phyloP scores from a whole-genome alignment of 1,284 basidiomycete genomes.

The Puccinia brachypodii region DNA sequence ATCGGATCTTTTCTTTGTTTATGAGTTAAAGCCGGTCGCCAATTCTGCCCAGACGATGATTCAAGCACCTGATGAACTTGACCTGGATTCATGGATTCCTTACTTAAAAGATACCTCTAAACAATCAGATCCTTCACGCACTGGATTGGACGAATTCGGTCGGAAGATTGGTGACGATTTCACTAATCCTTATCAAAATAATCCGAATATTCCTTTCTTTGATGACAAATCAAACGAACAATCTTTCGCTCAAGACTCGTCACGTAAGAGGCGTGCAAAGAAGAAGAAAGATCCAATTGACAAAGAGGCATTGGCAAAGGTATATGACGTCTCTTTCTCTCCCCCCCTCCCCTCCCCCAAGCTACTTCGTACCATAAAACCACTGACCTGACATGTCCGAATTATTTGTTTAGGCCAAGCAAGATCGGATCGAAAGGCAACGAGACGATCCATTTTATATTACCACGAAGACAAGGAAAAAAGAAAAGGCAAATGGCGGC shows the following conservation, averaged over 20 bases:
- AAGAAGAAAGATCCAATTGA: conserved; percentile 21
- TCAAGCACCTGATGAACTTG: conserved; percentile 74
- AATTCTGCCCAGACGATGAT: conserved; percentile 76
- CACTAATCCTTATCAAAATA: conserved; percentile 50
- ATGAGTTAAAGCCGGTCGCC: conserved; percentile 84
- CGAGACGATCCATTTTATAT: conserved; percentile 87
- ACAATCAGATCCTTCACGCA: conserved; percentile 50
- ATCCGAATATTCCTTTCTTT: neutral
- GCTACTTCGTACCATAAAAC: too few species aligned
- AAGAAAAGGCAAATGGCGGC: neutral
- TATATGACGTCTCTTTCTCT: neutral
- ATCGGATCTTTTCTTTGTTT: conserved; percentile 72
- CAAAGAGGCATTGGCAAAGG: conserved; percentile 26
- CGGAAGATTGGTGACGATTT: conserved; percentile 52
- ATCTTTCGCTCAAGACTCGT: neutral
- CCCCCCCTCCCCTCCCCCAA: too few species aligned
- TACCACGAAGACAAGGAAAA: conserved; percentile 63
- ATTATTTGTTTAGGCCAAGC: conserved; percentile 64
- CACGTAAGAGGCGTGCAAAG: neutral
- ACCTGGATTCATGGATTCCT: conserved; percentile 79
- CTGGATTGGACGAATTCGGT: conserved; percentile 56
- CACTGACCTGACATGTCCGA: neutral
- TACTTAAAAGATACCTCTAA: conserved; percentile 58
- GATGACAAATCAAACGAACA: neutral
- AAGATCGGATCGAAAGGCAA: conserved; percentile 70